Conservation (phyloP, 2,329 filamentous ascomycete genomes). For the Fusarium annulatum region DNA sequence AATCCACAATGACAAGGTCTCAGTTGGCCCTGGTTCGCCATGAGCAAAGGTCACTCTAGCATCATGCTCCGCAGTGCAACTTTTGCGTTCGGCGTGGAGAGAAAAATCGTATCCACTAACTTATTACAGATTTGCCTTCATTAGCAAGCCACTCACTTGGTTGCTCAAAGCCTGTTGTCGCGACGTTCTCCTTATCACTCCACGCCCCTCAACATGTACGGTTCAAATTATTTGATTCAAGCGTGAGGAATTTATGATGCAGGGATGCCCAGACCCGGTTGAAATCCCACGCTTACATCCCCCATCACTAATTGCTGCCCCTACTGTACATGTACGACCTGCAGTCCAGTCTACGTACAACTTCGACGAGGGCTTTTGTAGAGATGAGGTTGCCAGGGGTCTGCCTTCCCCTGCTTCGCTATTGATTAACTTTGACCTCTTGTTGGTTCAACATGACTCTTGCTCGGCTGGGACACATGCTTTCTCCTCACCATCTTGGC, state of each 20-base stretch:
- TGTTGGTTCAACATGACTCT: constrained; percentile 3
- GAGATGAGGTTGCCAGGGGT: constrained; percentile 35
- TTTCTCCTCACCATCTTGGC: constrained; percentile 7
- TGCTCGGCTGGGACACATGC: constrained; percentile 1
- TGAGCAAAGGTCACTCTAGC: constrained; percentile 3
- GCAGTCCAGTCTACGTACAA: constrained; percentile 8
- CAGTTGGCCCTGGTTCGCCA: constrained; percentile 6
- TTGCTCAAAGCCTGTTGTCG: constrained; percentile 8
- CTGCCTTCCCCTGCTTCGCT: constrained; percentile 8
- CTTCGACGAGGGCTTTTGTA: constrained; percentile 9
- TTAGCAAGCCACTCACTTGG: constrained; percentile 33
- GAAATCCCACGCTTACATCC: constrained; percentile 30
- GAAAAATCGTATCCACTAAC: constrained; percentile 37
- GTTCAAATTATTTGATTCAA: constrained; percentile 13
- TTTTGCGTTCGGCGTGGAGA: constrained; percentile 25
- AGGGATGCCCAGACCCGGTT: constrained; percentile 21
- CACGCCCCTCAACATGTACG: constrained; percentile 22
- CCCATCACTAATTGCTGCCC: constrained; percentile 11
- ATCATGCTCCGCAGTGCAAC: constrained; percentile 16
- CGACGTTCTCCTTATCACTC: constrained; percentile 11
- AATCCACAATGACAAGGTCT: constrained; percentile 19
- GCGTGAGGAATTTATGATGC: constrained; percentile 35
- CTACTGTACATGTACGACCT: background rate
- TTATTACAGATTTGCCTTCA: constrained; percentile 26
- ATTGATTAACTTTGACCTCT: constrained; percentile 24